Base-by-base conservation (phyloP, 257 asterid species). In the Dorcoceras hygrometricum region DNA sequence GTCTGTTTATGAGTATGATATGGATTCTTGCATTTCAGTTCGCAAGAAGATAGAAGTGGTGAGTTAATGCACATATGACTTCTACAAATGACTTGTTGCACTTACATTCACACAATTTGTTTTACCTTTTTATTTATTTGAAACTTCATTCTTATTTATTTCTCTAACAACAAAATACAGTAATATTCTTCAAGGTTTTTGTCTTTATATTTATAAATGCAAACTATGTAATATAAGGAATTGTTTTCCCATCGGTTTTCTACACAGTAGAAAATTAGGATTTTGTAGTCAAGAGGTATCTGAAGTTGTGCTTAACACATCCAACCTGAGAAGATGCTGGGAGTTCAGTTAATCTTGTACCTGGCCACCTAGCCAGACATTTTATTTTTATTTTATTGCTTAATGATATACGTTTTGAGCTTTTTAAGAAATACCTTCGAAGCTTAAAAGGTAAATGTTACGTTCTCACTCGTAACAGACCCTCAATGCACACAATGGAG, bases 1-100 rank as follows among this genome's bases (percentile, higher is more conserved):
- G 69, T 93, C 99, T 34, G 94, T 93, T 55, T 88, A 90, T 69
- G 95, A 90, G 66, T 93, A 87, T 81, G 99, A 90, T 67, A 88
- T 93, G 99, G 73, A 86, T 72, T 76, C 89, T 5, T 95, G 89
- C 70, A 70, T 83, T 79, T 93, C 95, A 29, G 96, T 85, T 79
- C 82, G 83, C 75, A 93, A 93, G 83, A 90, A 93, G 90, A 85
- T 72, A 72, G 96, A 88, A 67, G 76, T 62, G 79, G 99, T 93
- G 67, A 75, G 95, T 77, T 71, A 46, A 36, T 20, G 4, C 27
- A 58, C 63, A 23, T 29, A 31, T 72, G 23, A 39, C 65, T 48
- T 61, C 36, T 53, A 23, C 63, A 18, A 63, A 69, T 65, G 57
- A 60, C 57, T 57, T 66, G 55, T 5, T 59, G 43, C 70, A 58